Evolutionary conservation across 495 filamentous ascomycete genomes (phyloP).

Genomic region (Lichenothelia convexa): DNA sequence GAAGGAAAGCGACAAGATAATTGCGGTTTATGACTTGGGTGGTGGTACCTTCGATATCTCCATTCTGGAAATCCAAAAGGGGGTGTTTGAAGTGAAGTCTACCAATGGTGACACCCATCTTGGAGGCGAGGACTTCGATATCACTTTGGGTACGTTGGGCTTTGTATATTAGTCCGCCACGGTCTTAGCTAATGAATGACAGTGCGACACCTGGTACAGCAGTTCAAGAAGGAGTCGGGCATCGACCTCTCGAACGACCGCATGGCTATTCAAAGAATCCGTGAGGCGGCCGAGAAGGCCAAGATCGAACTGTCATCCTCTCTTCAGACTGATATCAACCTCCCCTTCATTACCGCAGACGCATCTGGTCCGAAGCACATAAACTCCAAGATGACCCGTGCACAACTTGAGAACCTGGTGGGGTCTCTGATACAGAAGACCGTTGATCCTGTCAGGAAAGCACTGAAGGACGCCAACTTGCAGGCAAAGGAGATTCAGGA

Average conservation of each 20-base stretch:
- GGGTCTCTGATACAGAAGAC: constrained; percentile 79
- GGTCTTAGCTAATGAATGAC: no score
- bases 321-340: constrained; percentile 94
- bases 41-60: constrained; percentile 99
- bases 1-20: constrained; percentile 76
- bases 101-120: constrained; percentile 98
- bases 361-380: constrained; percentile 93
- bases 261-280: constrained; percentile 98
- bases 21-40: constrained; percentile 95
- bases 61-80: constrained; percentile 90
- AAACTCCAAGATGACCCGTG: constrained; percentile 80
- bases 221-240: constrained; percentile 91
- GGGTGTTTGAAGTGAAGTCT: constrained; percentile 96
- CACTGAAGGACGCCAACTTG: constrained; percentile 89
- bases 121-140: constrained; percentile 98
- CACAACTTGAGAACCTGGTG: constrained; percentile 84
- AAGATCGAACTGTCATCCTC: constrained; percentile 98
- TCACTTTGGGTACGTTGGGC: no score
- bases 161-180: no score
- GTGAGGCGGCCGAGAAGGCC: constrained; percentile 98
- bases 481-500: constrained; percentile 95
- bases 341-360: constrained; percentile 97
- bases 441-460: constrained; percentile 88
- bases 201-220: constrained; percentile 85
- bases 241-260: constrained; percentile 85